Conservation (phyloP, 2,329 filamentous ascomycete genomes). For the Cercospora sp. region DNA sequence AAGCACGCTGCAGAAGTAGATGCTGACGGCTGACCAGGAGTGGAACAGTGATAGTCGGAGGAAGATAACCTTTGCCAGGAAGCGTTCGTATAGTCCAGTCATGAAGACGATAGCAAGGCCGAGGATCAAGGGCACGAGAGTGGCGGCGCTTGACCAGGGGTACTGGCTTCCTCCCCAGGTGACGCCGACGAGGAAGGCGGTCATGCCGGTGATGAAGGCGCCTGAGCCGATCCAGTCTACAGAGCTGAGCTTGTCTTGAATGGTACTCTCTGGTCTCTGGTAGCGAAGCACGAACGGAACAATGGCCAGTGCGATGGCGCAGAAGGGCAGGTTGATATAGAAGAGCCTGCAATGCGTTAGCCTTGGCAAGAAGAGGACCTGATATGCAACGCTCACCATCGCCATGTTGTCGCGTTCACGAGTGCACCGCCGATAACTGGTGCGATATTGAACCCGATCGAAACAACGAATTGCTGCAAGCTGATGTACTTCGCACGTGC, state of each 20-base stretch:
- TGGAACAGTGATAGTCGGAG: constrained; percentile 38
- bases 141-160: constrained; percentile 40
- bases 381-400: constrained; percentile 28
- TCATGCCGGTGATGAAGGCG: constrained; percentile 30
- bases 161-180: constrained; percentile 42
- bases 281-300: constrained; percentile 52
- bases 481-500: constrained; percentile 28
- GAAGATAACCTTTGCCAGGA: constrained; percentile 31
- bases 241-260: constrained; percentile 24
- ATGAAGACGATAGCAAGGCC: constrained; percentile 38
- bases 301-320: constrained; percentile 35
- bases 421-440: constrained; percentile 38
- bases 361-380: neutral
- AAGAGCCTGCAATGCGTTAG: constrained; percentile 32
- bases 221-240: constrained; percentile 33
- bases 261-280: constrained; percentile 42
- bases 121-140: constrained; percentile 39
- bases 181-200: constrained; percentile 35
- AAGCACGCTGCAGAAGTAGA: constrained; percentile 37
- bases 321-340: constrained; percentile 44
- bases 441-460: constrained; percentile 39
- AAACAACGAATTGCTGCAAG: constrained; percentile 34
- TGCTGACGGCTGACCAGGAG: constrained; percentile 33
- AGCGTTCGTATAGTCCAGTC: constrained; percentile 28
- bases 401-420: constrained; percentile 25